phyloP scores from a whole-genome alignment of 345 rosid species.

The Aethionema arabicum region DNA sequence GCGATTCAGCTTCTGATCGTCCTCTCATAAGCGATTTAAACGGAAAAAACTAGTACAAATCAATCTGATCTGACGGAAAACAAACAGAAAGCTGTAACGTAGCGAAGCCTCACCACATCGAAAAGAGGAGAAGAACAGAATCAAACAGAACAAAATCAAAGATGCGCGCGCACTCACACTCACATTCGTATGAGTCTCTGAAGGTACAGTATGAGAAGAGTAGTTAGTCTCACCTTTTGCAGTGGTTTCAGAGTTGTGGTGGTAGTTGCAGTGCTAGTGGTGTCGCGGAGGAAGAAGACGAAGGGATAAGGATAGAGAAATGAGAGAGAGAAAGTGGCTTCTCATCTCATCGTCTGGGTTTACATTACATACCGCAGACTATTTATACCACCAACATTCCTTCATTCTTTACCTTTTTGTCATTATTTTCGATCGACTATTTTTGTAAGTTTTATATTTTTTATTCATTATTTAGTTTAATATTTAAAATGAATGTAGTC shows the following conservation, averaged over 20 bases:
- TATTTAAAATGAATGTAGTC: too few species aligned
- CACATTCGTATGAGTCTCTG: too few species aligned
- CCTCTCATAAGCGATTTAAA: constrained; percentile 3
- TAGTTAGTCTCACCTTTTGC: constrained; percentile 4
- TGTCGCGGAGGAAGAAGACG: constrained; percentile 28
- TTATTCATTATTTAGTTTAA: too few species aligned
- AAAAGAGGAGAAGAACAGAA: constrained; percentile 1
- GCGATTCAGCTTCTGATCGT: not conserved
- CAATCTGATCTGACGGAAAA: constrained; percentile 14
- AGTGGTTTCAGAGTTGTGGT: too few species aligned
- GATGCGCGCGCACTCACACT: not conserved
- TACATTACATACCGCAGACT: not conserved
- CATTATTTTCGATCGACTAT: not conserved
- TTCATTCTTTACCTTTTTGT: not conserved
- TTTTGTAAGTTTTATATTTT: not conserved
- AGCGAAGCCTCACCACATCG: not conserved
- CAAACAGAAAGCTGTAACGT: constrained; percentile 20
- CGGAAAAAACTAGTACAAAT: not conserved
- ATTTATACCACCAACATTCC: constrained; percentile 16
- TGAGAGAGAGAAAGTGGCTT: not conserved
- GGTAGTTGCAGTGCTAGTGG: constrained; percentile 1
- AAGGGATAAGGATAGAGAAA: constrained; percentile 21
- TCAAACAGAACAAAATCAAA: not conserved
- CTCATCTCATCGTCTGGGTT: not conserved
- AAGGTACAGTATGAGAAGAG: constrained; percentile 1